Base-by-base conservation (phyloP, 768 basidiomycete species). In the Serpula lacrymans region DNA sequence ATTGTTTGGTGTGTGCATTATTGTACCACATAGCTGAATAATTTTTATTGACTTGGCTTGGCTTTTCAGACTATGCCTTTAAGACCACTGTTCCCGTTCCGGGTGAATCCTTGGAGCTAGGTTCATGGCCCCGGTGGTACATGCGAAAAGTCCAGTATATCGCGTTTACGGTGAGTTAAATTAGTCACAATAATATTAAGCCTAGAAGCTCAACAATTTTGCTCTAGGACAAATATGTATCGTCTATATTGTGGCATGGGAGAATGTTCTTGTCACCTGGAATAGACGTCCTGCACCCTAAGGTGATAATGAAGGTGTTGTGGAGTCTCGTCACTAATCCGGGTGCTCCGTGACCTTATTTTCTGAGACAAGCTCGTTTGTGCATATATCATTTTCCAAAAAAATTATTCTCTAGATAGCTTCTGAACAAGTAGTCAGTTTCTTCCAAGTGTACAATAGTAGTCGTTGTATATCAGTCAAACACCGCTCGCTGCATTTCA, bases 211-310 rank as follows among this genome's bases (percentile, higher is more conserved):
- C 6, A 8, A 33, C 24, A 21, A n/a, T n/a, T n/a, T n/a, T n/a
- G n/a, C n/a, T n/a, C n/a, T 27, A 56, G 54, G 52, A 56, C 28
- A 43, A 48, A 2, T 23, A 49, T 10, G 50, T 41, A 1, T 36
- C 13, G 4, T 21, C 35, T 14, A 47, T 45, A 9, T 14, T 50
- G 24, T 56, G 47, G 38, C 40, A 50, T 21, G 29, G 31, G 4
- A 5, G 30, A 23, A 39, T 44, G 30, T 46, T 48, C 3, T 17
- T 56, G 12, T 40, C 39, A 3, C 53, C 52, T 0, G 41, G 43
- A 5, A 45, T 47, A 16, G 50, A 56, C 26, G 39, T 46, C 25
- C 33, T 56, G 30, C 36, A 51, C 34, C 54, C 54, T 8, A 29
- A 43, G 35, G 33, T 56, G 22, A 46, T 50, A 20, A 14, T 37